Evolutionary conservation across 192 early-diverging fungal species (phyloP), one percentile per base, ranked within the genome.

Genomic region (Chytriomyces sp.): DNA sequence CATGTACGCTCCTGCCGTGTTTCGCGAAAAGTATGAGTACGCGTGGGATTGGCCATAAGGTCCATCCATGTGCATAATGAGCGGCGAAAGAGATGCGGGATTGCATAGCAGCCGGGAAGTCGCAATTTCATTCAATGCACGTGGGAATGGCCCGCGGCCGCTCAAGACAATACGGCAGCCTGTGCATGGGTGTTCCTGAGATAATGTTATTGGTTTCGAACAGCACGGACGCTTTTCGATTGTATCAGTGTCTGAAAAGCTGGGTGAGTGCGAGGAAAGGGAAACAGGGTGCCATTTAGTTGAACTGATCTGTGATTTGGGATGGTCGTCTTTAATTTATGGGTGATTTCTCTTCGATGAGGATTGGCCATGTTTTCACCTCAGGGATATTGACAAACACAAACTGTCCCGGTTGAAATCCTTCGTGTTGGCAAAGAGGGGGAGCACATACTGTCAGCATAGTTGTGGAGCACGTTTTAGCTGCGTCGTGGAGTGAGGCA

Each of bases 211-310:
- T 35, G 35, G 35, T 35, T 35, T 35, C 4, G 35, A 35, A 35
- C 35, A 35, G 1, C 35, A 35, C 4, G 35, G 35, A 35, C 35
- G 35, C 35, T 1, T 35, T 35, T 35, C 35, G 35, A 35, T 35
- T 4, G 35, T 35, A 2, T 35, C 35, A 1, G 35, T 35, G 35
- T 35, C 35, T 35, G 35, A 35, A 35, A 35, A 35, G 35, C 3
- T 35, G 35, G 35, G 35, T 2, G 35, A 35, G 35, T 35, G 35
- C 35, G 35, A 35, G 35, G 35, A 35, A 23, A 73, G 50, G 11
- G 72, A 73, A n/a, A 73, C 50, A 43, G 72, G 72, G 43, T 73
- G 72, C 72, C 72, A 73, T 63, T 63, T 61, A 11, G 45, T 47
- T 8, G 61, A 28, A 61, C 35, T 62, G 11, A 73, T 48, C 69